phyloP scores from a whole-genome alignment of 2,329 filamentous ascomycete genomes.

The Ascochyta lentis region DNA sequence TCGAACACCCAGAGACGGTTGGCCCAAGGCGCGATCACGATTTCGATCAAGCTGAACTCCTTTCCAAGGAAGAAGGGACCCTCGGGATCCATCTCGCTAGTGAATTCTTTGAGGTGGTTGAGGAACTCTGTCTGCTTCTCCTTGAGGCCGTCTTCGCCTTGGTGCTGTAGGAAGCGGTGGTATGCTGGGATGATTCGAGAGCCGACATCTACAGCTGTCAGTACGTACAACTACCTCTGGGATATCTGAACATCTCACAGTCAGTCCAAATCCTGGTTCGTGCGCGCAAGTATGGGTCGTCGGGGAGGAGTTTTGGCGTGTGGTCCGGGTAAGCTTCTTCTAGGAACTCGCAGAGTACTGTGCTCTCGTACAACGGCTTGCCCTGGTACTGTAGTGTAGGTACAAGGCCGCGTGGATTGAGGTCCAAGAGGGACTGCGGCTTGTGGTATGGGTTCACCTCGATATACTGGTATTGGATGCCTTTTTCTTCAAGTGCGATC shows the following conservation, averaged over 20 bases:
- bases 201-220: constrained; percentile 56
- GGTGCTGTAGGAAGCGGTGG: constrained; percentile 63
- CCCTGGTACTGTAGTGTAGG: constrained; percentile 67
- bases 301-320: constrained; percentile 62
- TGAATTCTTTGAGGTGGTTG: constrained; percentile 65
- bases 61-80: constrained; percentile 74
- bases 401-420: constrained; percentile 79
- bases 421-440: constrained; percentile 67
- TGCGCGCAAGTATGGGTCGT: constrained; percentile 69
- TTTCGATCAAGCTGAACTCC: constrained; percentile 71
- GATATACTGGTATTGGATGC: constrained; percentile 73
- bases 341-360: constrained; percentile 76
- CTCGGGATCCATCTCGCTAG: constrained; percentile 64
- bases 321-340: constrained; percentile 70
- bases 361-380: constrained; percentile 75
- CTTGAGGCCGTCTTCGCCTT: constrained; percentile 50
- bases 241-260: constrained; percentile 39
- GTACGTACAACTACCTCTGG: background rate
- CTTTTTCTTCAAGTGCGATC: constrained; percentile 76
- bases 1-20: constrained; percentile 76
- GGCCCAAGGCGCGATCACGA: constrained; percentile 76
- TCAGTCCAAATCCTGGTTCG: constrained; percentile 76
- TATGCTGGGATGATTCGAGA: constrained; percentile 72
- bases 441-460: constrained; percentile 79
- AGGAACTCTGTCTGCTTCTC: constrained; percentile 66